Conservation (phyloP, 2,329 filamentous ascomycete species). For the Fusarium heterosporum region DNA sequence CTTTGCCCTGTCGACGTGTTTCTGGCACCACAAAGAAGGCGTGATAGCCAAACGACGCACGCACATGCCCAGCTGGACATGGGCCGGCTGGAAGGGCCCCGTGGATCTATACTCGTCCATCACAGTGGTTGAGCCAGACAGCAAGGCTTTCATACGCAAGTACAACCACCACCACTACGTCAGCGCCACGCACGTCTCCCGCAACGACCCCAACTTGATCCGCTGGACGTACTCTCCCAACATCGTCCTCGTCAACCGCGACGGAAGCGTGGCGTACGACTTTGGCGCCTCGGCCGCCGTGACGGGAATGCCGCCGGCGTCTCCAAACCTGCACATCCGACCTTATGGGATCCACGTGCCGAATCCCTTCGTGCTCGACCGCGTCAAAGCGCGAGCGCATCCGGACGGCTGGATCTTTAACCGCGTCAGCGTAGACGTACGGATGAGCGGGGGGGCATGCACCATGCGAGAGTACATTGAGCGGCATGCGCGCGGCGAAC, state of each 20-base stretch:
- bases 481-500: slow-evolving; percentile 50
- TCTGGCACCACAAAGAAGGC: slow-evolving; percentile 52
- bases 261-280: slow-evolving; percentile 50
- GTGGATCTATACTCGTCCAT: slow-evolving; percentile 52
- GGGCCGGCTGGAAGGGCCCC: slow-evolving; percentile 53
- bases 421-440: slow-evolving; percentile 51
- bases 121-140: slow-evolving; percentile 48
- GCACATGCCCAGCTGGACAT: slow-evolving; percentile 54
- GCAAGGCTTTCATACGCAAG: slow-evolving; percentile 47
- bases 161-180: slow-evolving; percentile 53
- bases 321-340: slow-evolving; percentile 42
- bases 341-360: slow-evolving; percentile 50
- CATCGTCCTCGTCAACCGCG: slow-evolving; percentile 46
- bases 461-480: slow-evolving; percentile 52
- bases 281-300: slow-evolving; percentile 38
- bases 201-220: slow-evolving; percentile 49
- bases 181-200: slow-evolving; percentile 51
- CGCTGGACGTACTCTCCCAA: slow-evolving; percentile 53
- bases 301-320: slow-evolving; percentile 31
- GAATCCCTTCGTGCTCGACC: slow-evolving; percentile 51
- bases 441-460: slow-evolving; percentile 46
- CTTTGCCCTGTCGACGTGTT: slow-evolving; percentile 52
- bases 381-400: slow-evolving; percentile 51
- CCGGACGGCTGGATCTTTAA: slow-evolving; percentile 52
- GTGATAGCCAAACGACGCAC: slow-evolving; percentile 43